Evolutionary conservation across 1,139 yeast genomes (phyloP), one percentile per base, ranked within the genome.

Genomic region (Hyphopichia pseudoburtonii): DNA sequence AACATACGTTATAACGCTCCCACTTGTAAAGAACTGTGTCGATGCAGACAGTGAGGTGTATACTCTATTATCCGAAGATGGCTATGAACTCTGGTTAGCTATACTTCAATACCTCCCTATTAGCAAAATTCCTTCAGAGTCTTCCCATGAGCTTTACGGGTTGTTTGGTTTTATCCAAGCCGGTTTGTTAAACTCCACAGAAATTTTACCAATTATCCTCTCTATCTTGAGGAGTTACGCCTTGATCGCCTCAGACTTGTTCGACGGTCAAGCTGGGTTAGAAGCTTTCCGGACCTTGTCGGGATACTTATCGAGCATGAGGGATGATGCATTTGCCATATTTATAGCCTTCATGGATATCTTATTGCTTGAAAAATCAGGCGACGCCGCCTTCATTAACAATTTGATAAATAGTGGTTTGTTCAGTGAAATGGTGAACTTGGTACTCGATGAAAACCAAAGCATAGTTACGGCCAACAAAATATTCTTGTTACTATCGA

Each of bases 31-130:
- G 14, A 76, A 83, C 29, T 82, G 95, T 46, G 82, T 88, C 45
- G 41, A 59, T 3, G 81, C 81, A 7, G 51, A 63, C 4, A 76
- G 89, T 1, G 80, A 79, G 24, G 69, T 71, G 38, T 82, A 82
- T 46, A 67, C 82, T 2, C 67, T 86, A 36, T 59, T 92, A 9
- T 71, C 85, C 21, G 97, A 92, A 52, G 98, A 92, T 59, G 97
- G 95, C 0, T 80, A 80, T 51, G 95, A 87, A 36, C 65, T 92
- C 36, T 90, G 97, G 97, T 66, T 77, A 28, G 73, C 84, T 0
- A 55, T 88, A 3, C 59, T 90, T 35, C 86, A 81, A 42, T 81
- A 82, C 37, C 57, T 63, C 34, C 80, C 80, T 1, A 37, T 52
- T 18, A 47, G 49, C 15, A 45, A 49, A 2, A 54, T 49, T 26